Evolutionary conservation across 202 grass and related monocot species (phyloP).

Genomic region (Zoysia matrella): DNA sequence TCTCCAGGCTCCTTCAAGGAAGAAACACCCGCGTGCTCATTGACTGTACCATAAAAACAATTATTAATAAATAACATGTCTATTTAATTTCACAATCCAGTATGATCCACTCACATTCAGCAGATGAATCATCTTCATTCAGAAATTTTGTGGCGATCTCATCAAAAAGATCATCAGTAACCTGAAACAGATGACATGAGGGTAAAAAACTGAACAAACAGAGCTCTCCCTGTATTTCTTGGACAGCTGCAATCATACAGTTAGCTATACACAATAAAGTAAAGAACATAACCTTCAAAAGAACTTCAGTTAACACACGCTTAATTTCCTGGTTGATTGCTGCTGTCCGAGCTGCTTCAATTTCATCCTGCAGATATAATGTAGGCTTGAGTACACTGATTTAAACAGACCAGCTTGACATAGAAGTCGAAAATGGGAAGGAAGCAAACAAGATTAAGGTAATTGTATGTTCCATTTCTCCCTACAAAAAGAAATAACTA

Average conservation of each 20-base stretch:
- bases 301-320: constrained; percentile 91
- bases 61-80: constrained; percentile 36
- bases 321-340: constrained; percentile 97
- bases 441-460: constrained; percentile 25
- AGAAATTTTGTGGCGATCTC: constrained; percentile 92
- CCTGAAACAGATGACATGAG: constrained; percentile 50
- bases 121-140: constrained; percentile 71
- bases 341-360: constrained; percentile 57
- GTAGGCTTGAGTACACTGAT: neutral
- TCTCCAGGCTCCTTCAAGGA: constrained; percentile 46
- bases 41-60: constrained; percentile 59
- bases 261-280: constrained; percentile 5
- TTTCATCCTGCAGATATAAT: constrained; percentile 69
- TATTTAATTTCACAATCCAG: constrained; percentile 32
- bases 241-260: constrained; percentile 8
- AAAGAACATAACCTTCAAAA: constrained; percentile 72
- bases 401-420: constrained; percentile 28
- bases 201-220: constrained; percentile 9
- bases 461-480: constrained; percentile 28
- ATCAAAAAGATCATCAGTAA: constrained; percentile 98
- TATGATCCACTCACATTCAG: constrained; percentile 59
- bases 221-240: constrained; percentile 21
- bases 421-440: constrained; percentile 1
- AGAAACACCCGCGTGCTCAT: constrained; percentile 44
- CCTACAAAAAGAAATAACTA: neutral